Evolutionary conservation across 1,139 yeast species (phyloP), one percentile per base, ranked within the genome.

Genomic region (Taphrina communis): DNA sequence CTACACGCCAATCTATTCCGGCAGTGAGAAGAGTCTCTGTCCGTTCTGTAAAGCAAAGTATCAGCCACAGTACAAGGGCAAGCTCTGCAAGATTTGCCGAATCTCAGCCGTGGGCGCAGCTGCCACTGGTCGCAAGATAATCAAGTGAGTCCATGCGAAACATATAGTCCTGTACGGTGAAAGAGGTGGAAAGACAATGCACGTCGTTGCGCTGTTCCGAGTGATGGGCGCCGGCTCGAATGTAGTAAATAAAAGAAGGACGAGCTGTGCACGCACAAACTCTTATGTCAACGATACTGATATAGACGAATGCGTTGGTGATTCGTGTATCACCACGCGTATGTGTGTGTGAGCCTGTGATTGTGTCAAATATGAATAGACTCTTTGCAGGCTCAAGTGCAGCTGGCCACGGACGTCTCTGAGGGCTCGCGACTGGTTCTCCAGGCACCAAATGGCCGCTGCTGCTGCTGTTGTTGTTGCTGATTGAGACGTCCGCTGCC

Each of bases 1-100:
- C 25, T 85, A 84, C 76, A 90, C 97, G 8, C 99, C 99, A 63
- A 90, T 95, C 71, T 93, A 93, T 79, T 84, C 84, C 73, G 95
- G 93, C 19, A 80, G 88, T 48, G 87, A 89, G 53, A 81, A 79
- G 68, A 92, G 86, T 44, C 76, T 84, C 39, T 98, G 94, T 76
- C 92, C 96, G n/a, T 82, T 94, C 75, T 91, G 96, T 36, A 96
- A 96, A 70, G 97, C 98, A 68, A 87, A 85, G 76, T 95, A 94
- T 77, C 90, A 89, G 74, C 83, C 86, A 6, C 83, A 85, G 70
- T 89, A 86, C 76, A 87, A 89, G 82, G 98, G 97, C 65, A 84
- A 85, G 73, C 76, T 91, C 56, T 94, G 97, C 80, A 82, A 80
- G 69, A 87, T 95, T 72, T 90, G 97, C 6, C 80, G 83, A 59